Base-by-base conservation (phyloP, 306 rosid genomes). In the Dryas octopetala region DNA sequence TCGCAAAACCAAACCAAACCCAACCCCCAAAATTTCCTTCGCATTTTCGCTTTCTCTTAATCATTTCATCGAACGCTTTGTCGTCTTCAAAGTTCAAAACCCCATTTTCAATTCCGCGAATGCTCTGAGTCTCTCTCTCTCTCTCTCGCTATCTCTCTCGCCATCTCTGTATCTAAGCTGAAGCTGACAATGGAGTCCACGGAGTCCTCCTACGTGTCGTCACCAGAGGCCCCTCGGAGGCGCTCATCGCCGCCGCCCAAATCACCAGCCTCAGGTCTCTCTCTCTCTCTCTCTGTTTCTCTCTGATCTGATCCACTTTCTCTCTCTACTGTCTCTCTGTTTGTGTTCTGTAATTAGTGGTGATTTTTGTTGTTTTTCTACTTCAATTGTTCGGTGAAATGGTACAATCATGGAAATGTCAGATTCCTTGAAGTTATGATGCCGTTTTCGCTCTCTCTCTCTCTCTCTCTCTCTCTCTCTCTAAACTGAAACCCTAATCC, bases 181-280 rank as follows among this genome's bases (percentile, higher is more conserved):
- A 76, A 76, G 74, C 77, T 88, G 63, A 23, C 47, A 64, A 81
- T 96, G 99, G 98, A 89, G 88, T 92, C 99, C 44, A 88, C 98
- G 44, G 99, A 96, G 74, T 85, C 99, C 28, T 87, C 98, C 0
- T 90, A 90, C 88, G 85, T 96, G 55, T 96, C 98, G 51, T 96
- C 99, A 7, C 97, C 99, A 9, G 99, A 96, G 80, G 96, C 88
- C 12, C 90, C 90, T 0, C 70, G 94, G 83, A 96, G 85, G 81
- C 86, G 83, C 75, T 76, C 88, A 52, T 85, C 93, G 11, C 89
- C 98, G 66, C 98, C 82, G 71, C 98, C 98, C 2, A 81, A 85
- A 77, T 90, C 97, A 26, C 92, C 91, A 9, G 64, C 87, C 44
- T 82, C 84, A 72, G 99, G 99, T 96, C 78, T 70, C 85, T 77